Evolutionary conservation across 441 rosid genomes (phyloP).

Genomic region (Sinapis alba): DNA sequence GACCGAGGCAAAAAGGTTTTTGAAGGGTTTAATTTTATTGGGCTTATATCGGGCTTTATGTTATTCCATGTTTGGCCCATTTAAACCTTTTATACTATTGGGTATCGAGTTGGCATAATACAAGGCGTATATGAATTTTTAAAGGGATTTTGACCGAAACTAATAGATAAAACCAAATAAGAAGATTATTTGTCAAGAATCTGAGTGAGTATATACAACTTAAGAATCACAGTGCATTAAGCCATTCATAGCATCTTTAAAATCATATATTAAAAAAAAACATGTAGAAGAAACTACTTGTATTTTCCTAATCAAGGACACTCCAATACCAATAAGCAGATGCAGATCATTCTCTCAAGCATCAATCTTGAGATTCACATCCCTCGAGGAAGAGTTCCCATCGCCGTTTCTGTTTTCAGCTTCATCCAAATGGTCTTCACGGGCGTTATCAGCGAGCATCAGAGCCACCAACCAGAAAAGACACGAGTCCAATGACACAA

Average conservation of each 20-base stretch:
- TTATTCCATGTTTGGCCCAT: neutral
- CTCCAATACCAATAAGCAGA: slow-evolving; percentile 12
- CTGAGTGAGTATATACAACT: slow-evolving; percentile 3
- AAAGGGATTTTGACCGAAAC: neutral
- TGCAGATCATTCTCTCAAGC: slow-evolving; percentile 18
- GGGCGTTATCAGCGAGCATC: slow-evolving; percentile 86
- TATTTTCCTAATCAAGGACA: slow-evolving; percentile 21
- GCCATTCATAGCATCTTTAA: neutral
- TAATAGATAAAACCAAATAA: neutral
- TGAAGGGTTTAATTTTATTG: neutral
- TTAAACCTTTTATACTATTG: neutral
- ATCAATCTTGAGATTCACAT: slow-evolving; percentile 40
- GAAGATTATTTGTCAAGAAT: neutral
- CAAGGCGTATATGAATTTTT: neutral
- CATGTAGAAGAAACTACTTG: neutral
- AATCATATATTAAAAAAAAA: neutral
- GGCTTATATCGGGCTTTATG: slow-evolving; percentile 15
- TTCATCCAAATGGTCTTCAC: slow-evolving; percentile 92
- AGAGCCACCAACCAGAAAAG: slow-evolving; percentile 90
- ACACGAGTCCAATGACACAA: slow-evolving; percentile 84
- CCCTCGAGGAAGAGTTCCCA: slow-evolving; percentile 32
- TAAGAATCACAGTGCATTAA: neutral
- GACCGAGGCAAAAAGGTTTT: neutral
- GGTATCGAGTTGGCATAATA: neutral
- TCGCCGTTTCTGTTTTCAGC: slow-evolving; percentile 39